phyloP scores from a whole-genome alignment of 2,329 filamentous ascomycete species.

The Fusarium oligoseptatum region DNA sequence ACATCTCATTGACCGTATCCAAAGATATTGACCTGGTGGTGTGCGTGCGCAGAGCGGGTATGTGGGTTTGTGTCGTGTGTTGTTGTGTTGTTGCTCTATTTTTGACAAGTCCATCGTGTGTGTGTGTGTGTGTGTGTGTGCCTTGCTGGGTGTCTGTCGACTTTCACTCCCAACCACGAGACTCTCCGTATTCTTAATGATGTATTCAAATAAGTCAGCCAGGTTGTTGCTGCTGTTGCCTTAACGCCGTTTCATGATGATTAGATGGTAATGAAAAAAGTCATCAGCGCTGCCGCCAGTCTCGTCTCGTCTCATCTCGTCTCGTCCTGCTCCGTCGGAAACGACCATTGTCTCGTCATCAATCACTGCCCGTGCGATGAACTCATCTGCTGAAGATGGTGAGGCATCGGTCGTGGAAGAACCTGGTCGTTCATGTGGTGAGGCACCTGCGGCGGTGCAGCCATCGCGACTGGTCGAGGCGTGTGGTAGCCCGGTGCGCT shows the following conservation, averaged over 20 bases:
- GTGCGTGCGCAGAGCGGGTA: conserved; percentile 21
- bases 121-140: not conserved
- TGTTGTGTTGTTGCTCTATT: conserved; percentile 26
- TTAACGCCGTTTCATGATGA: conserved; percentile 42
- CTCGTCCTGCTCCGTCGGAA: not conserved
- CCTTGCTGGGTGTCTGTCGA: conserved; percentile 12
- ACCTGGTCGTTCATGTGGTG: conserved; percentile 41
- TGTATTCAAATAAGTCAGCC: conserved; percentile 25
- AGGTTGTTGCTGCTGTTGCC: conserved; percentile 5
- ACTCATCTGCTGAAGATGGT: conserved; percentile 42
- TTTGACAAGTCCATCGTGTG: conserved; percentile 21
- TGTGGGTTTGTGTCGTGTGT: not conserved
- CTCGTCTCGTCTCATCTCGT: not conserved
- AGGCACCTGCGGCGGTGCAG: conserved; percentile 41
- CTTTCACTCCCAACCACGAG: conserved; percentile 16
- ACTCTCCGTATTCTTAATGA: conserved; percentile 29
- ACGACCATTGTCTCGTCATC: conserved; percentile 3
- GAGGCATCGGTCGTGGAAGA: conserved; percentile 43
- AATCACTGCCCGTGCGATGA: conserved; percentile 40
- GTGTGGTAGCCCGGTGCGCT: conserved; percentile 48
- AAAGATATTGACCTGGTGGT: conserved; percentile 15
- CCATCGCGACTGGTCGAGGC: conserved; percentile 42
- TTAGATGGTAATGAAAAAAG: conserved; percentile 31
- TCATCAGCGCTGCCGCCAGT: conserved; percentile 22
- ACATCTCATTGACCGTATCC: conserved; percentile 19